Base-by-base conservation (phyloP, 441 rosid genomes). In the Corymbia citriodora region DNA sequence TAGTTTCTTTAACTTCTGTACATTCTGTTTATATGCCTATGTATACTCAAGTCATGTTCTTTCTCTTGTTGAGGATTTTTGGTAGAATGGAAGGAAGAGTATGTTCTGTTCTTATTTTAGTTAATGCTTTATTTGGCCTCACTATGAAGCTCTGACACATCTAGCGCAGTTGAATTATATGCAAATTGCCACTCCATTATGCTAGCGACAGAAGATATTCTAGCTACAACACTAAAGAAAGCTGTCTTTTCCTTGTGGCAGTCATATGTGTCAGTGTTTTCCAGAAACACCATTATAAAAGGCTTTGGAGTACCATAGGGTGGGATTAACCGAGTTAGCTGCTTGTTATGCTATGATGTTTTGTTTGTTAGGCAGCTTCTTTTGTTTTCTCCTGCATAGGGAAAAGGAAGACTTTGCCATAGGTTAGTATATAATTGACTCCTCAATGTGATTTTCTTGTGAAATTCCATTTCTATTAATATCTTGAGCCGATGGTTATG, bases 1-100 rank as follows among this genome's bases (percentile, higher is more conserved):
- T 87, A 89, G 74, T 27, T 91, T 90, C 91, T 48, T 82, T 55
- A 19, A 83, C 49, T 92, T 74, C 6, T 53, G 54, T 90, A 45
- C 68, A 57, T 82, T n/a, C 65, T 29, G 87, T 57, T 87, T 33
- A 14, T 53, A n/a, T 53, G 59, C 65, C n/a, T 57, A 9, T 87
- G 59, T 31, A 18, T 55, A 54, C n/a, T 50, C 65, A 53, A 50
- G 29, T 33, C n/a, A 31, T 18, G 36, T n/a, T 25, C 48, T 40
- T 21, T 54, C 49, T 87, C 49, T 87, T 57, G 49, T 57, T 87
- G 17, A 25, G 52, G 85, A 57, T 57, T 55, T 87, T 87, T 10
- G 9, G 50, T 45, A 23, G 52, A 25, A 52, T 23, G 6, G 50
- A 79, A 45, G 52, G 50, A 79, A 45, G 52, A 79, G 52, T 12